phyloP scores from a whole-genome alignment of 306 rosid genomes.

The Dalbergia cultrata region DNA sequence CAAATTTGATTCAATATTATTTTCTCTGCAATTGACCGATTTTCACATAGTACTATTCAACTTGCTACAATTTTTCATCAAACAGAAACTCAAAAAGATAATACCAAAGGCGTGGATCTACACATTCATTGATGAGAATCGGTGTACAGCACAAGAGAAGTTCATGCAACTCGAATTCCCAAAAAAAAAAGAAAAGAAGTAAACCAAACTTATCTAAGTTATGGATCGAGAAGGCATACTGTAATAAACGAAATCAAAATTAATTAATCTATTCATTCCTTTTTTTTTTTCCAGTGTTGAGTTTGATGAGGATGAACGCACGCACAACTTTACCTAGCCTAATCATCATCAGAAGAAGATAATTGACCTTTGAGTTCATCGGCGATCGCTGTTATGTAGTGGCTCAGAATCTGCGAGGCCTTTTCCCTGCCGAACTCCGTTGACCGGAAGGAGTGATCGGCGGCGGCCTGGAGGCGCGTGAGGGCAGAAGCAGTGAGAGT shows the following conservation, averaged over 20 bases:
- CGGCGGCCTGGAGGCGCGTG: slow-evolving; percentile 52
- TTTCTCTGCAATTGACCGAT: background rate
- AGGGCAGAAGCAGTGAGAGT: slow-evolving; percentile 67
- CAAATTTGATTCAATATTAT: slow-evolving; percentile 9
- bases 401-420: slow-evolving; percentile 58
- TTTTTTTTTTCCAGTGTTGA: background rate
- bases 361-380: slow-evolving; percentile 75
- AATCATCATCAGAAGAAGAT: slow-evolving; percentile 16
- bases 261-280: background rate
- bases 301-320: slow-evolving; percentile 3
- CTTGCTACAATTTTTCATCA: background rate
- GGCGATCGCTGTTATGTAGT: slow-evolving; percentile 81
- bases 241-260: background rate
- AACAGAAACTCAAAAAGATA: background rate
- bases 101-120: slow-evolving; percentile 28
- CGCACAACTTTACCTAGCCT: slow-evolving; percentile 25
- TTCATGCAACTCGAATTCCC: background rate
- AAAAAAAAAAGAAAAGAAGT: background rate
- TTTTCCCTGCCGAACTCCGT: slow-evolving; percentile 50
- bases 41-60: background rate
- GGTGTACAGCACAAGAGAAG: slow-evolving; percentile 20
- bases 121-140: background rate
- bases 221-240: slow-evolving; percentile 34
- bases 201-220: background rate
- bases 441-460: slow-evolving; percentile 47